phyloP scores from a whole-genome alignment of 148 eudicot genomes.

The Amaranthus cruentus region DNA sequence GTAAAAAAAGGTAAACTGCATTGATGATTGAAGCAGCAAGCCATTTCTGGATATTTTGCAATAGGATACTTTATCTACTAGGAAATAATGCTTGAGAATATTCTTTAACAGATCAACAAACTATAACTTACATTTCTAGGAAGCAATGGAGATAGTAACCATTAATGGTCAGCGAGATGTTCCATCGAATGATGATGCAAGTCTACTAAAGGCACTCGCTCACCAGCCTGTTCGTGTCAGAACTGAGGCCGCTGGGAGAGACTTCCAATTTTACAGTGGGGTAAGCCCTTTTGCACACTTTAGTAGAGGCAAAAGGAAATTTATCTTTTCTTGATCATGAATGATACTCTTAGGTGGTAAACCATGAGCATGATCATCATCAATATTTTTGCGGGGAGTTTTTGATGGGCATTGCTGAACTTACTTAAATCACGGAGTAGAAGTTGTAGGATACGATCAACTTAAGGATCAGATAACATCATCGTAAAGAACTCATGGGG shows the following conservation, averaged over 20 bases:
- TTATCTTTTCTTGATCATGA: too few relatives aligned
- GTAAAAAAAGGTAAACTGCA: slow-evolving; percentile 30
- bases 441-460: slow-evolving; percentile 49
- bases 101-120: not conserved
- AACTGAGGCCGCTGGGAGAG: slow-evolving; percentile 46
- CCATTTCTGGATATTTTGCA: not conserved
- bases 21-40: not conserved
- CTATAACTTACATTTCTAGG: slow-evolving; percentile 24
- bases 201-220: slow-evolving; percentile 51
- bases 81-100: not conserved
- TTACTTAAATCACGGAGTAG: slow-evolving; percentile 43
- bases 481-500: slow-evolving; percentile 60
- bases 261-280: slow-evolving; percentile 54
- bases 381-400: slow-evolving; percentile 36
- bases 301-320: not conserved
- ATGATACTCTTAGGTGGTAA: not conserved
- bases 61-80: not conserved
- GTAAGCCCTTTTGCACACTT: slow-evolving; percentile 23
- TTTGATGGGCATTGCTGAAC: slow-evolving; percentile 52
- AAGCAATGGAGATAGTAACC: slow-evolving; percentile 32
- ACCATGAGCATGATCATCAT: not conserved
- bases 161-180: slow-evolving; percentile 57
- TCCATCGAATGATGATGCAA: slow-evolving; percentile 42
- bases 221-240: slow-evolving; percentile 55
- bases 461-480: slow-evolving; percentile 40